Percentiles rank a stretch among this genome's conserved stretches.
These are phyloP conservation scores for Acanthamoeba rhysodes DNA, from an alignment of 208 protist genomes.

Conservation along the genomic window DNA sequence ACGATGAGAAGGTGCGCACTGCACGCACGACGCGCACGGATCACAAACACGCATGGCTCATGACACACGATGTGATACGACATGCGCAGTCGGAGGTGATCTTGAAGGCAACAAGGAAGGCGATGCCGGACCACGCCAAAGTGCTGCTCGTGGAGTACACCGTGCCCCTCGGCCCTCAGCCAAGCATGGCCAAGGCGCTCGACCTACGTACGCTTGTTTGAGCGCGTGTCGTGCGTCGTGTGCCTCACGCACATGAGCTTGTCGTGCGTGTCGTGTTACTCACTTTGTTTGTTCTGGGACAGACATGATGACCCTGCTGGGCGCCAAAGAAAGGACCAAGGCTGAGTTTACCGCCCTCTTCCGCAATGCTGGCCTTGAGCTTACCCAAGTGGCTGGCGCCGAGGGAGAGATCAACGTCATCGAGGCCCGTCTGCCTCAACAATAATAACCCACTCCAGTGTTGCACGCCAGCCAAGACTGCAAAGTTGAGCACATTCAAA, in stretches of 20 bases:
- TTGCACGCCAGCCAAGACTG: too few species aligned
- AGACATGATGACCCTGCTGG: conserved; percentile 11
- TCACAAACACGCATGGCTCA: too few species aligned
- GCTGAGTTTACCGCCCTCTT: background rate
- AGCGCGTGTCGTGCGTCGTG: too few species aligned
- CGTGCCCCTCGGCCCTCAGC: background rate
- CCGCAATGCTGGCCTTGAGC: background rate
- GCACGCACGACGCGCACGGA: too few species aligned
- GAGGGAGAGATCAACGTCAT: background rate
- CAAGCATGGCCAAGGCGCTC: background rate
- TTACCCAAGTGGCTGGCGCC: background rate
- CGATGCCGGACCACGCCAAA: background rate
- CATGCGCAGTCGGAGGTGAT: background rate
- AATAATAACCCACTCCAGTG: too few species aligned
- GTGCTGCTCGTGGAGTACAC: conserved; percentile 14
- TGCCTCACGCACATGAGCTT: too few species aligned
- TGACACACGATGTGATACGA: too few species aligned
- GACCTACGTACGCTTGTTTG: background rate
- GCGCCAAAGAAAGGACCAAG: conserved; percentile 6
- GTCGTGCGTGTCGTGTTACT: too few species aligned
- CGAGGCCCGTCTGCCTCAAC: background rate
- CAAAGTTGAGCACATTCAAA: too few species aligned
- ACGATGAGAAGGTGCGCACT: background rate
- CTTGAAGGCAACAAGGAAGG: background rate
- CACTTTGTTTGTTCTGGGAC: background rate